Percentiles rank a stretch among this genome's conserved stretches.
phyloP scores from a whole-genome alignment of 768 basidiomycete genomes.

The Asterophora lycoperdoides region DNA sequence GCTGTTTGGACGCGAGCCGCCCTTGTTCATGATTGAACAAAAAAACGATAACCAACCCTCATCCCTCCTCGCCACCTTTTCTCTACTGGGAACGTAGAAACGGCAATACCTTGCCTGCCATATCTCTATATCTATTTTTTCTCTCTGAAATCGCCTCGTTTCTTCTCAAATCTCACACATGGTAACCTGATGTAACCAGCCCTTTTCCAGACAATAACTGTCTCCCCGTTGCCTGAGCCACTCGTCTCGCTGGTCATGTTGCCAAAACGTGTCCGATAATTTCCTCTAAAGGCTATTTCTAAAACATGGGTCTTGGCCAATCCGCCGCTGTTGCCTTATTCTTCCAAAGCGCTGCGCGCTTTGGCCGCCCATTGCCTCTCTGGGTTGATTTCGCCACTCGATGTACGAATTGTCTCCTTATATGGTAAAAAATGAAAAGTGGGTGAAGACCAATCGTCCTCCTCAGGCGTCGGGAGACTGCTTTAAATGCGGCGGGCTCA shows the following conservation, averaged over 20 bases:
- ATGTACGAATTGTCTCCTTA: conserved; percentile 9
- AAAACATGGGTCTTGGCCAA: conserved; percentile 9
- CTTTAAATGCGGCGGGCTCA: conserved; percentile 7
- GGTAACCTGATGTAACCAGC: neutral
- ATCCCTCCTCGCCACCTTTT: no score
- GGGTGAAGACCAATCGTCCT: conserved; percentile 18
- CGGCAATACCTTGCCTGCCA: no score
- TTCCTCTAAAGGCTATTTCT: conserved; percentile 15
- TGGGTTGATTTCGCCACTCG: conserved; percentile 17
- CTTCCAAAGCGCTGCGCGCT: conserved; percentile 9
- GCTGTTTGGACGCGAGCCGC: no score
- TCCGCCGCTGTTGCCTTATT: conserved; percentile 17
- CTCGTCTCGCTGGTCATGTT: neutral
- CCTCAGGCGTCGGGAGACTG: conserved; percentile 4
- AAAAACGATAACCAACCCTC: no score
- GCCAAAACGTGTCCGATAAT: conserved; percentile 1
- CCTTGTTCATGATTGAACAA: no score
- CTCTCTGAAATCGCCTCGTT: no score
- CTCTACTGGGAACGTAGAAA: no score
- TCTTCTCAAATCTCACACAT: neutral
- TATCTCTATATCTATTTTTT: no score
- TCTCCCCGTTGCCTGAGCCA: conserved; percentile 1
- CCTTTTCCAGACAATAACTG: conserved; percentile 3
- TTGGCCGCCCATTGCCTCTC: conserved; percentile 15
- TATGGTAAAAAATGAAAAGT: conserved; percentile 14